Percentiles rank a stretch among this genome's conserved stretches.
Evolutionary conservation across 2,329 filamentous ascomycete species (phyloP).

Genomic region (Aspergillus jensenii): DNA sequence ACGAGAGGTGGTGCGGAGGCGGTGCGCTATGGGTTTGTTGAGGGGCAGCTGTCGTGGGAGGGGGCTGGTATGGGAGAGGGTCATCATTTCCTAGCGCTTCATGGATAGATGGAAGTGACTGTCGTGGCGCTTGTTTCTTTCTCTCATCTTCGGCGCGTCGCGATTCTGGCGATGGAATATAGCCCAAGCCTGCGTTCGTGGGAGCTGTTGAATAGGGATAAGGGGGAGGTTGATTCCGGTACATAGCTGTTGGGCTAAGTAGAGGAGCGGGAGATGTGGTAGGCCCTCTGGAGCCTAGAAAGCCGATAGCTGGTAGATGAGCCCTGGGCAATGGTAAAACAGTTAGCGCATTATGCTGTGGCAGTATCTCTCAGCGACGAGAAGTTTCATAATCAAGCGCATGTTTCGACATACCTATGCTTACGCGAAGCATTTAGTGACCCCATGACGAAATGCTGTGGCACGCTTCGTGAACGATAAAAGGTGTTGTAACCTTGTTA

Average conservation of each 20-base stretch:
- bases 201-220: conserved; percentile 43
- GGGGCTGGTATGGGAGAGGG: conserved; percentile 50
- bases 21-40: conserved; percentile 50
- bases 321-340: conserved; percentile 29
- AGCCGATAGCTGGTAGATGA: conserved; percentile 45
- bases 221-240: conserved; percentile 40
- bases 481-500: conserved; percentile 8
- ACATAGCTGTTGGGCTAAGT: conserved; percentile 45
- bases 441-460: conserved; percentile 35
- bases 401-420: conserved; percentile 32
- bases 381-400: not conserved
- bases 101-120: conserved; percentile 67
- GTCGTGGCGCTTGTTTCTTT: conserved; percentile 36
- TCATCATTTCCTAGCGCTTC: conserved; percentile 58
- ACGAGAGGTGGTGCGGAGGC: conserved; percentile 46
- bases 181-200: conserved; percentile 36
- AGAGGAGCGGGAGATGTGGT: conserved; percentile 40
- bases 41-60: conserved; percentile 47
- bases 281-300: conserved; percentile 35
- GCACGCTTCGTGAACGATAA: not conserved
- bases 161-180: conserved; percentile 44
- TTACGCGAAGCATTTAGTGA: conserved; percentile 38
- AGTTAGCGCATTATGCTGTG: conserved; percentile 22
- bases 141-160: conserved; percentile 46
- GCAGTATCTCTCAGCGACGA: not conserved